Evolutionary conservation across 441 rosid species (phyloP), one percentile per base, ranked within the genome.

Genomic region (Jatropha podagrica): DNA sequence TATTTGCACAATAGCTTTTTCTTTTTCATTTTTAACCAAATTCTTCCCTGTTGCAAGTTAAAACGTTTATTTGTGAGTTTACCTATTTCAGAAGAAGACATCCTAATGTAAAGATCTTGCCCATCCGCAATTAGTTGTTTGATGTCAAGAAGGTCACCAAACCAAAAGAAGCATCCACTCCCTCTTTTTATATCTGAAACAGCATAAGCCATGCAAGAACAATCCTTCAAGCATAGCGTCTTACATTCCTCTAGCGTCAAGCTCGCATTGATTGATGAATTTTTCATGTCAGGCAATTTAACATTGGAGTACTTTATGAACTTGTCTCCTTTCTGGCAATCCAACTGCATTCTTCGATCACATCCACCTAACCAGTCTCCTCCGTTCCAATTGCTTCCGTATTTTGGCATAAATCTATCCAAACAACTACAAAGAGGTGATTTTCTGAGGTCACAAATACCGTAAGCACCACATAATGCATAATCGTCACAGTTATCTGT

Each of bases 391-490:
- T 73, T 23, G 0, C 2, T 62, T 48, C 11, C 0, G 2, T 27
- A 10, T 37, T 23, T 63, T 14, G 61, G 38, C 46, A 32, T 46
- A 51, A 73, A 73, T 51, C 59, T 40, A 49, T 51, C n/a, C 61
- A 73, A 37, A 38, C 76, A 73, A 12, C 46, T 20, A 52, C 76
- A 73, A 3, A 51, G 41, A n/a, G 69, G 76, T 0, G 40, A 37
- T 38, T 49, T 63, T 60, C 68, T 18, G 9, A 37, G 13, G 12
- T 20, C 56, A 38, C 76, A 73, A 37, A 49, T 63, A 38, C 48
- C 76, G 48, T 73, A 38, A 62, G 61, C 23, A 73, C 76, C 80
- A 66, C 76, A 77, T 2, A 58, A 13, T 18, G 48, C 61, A 61
- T 76, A 76, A 20, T 12, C 37, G 51, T 76, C 78, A n/a, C 78